Conservation (phyloP, 176 grass and related monocot species). For the Hordeum vulgare region DNA sequence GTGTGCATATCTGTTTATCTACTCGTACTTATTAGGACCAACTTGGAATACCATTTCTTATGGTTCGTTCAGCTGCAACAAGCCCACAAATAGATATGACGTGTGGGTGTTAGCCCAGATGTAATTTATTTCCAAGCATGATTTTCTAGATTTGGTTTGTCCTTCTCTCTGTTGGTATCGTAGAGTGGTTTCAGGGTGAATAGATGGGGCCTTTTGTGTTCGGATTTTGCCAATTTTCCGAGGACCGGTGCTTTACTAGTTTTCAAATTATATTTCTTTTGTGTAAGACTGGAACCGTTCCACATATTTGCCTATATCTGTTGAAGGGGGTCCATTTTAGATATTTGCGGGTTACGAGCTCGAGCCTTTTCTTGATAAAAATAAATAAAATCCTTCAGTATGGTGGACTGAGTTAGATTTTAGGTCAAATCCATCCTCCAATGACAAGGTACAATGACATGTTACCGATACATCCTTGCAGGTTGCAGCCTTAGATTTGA, state of each 20-base stretch:
- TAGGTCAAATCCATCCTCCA: background rate
- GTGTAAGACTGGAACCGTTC: background rate
- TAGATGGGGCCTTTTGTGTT: background rate
- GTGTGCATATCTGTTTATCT: background rate
- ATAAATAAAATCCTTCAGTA: background rate
- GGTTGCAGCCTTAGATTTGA: background rate
- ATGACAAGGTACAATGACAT: background rate
- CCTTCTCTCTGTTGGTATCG: background rate
- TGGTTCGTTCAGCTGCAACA: background rate
- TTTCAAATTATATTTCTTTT: background rate
- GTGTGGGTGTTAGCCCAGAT: background rate
- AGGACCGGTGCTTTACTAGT: background rate
- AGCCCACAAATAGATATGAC: background rate
- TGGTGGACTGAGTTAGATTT: background rate
- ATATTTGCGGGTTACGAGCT: background rate
- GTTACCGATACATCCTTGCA: background rate
- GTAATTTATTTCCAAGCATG: background rate
- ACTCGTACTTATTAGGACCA: background rate
- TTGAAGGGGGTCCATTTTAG: constrained; percentile 7
- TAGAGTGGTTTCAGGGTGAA: background rate
- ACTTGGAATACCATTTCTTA: background rate
- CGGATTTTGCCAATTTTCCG: background rate
- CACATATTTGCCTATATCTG: background rate
- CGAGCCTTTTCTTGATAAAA: background rate
- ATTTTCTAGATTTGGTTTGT: background rate